Base-by-base conservation (phyloP, 768 basidiomycete species). In the Royoungia palumana region DNA sequence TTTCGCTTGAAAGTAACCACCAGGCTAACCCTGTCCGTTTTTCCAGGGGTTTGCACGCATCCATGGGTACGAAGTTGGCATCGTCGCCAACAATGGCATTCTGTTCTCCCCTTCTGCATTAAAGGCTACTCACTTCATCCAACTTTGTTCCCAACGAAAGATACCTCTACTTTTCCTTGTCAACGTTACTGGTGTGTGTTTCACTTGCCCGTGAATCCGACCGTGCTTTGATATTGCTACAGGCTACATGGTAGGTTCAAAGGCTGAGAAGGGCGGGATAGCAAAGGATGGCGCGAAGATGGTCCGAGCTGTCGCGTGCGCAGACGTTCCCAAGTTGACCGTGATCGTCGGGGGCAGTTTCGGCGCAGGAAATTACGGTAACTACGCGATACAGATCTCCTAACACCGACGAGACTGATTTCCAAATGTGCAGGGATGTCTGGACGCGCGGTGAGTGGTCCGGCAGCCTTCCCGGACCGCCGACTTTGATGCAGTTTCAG, bases 211-310 rank as follows among this genome's bases (percentile, higher is more conserved):
- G 16, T 27, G 20, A 11, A 21, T 25, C 5, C 12, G 4, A 7
- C 10, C 14, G 8, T 48, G 30, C 32, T 34, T 40, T 60, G 43
- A 64, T 6, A 30, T 14, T 34, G 36, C 21, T 20, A 36, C 73
- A 85, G 77, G 89, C 12, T 97, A 96, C 61, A 97, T 96, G 94
- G 94, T 97, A 4, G 94, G 94, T 6, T 93, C 89, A 5, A 94
- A 94, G 56, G 94, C 94, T 17, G 94, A 97, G 70, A 81, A 80
- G 58, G 93, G 91, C 3, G 94, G 94, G 0, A 97, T 97, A 56
- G 93, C 93, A 5, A 94, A 94, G 70, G 92, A 96, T 62, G 82
- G 82, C 34, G 94, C 94, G 7, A 96, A 96, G 76, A 94, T 97
- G 90, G 94, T 97, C 58, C 84, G 94, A 37, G 91, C 92, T 6